Evolutionary conservation across 169 alveolate species (phyloP).

Genomic region (Cytauxzoon felis): DNA sequence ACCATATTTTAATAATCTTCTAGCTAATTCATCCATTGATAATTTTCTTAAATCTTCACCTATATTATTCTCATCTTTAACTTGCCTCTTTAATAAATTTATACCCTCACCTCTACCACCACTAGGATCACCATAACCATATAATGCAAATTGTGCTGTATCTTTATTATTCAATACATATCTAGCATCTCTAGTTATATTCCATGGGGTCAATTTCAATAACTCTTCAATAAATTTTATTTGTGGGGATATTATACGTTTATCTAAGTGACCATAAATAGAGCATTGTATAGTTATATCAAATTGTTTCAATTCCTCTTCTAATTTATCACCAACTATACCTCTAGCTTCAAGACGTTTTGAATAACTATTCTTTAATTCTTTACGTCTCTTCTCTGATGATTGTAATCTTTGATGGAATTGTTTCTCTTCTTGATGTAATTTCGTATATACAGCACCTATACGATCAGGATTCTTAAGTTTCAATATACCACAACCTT

Average conservation of each 20-base stretch:
- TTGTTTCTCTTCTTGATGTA: slow-evolving; percentile 60
- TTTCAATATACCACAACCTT: slow-evolving; percentile 69
- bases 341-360: slow-evolving; percentile 55
- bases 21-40: slow-evolving; percentile 79
- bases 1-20: slow-evolving; percentile 78
- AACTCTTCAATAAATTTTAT: slow-evolving; percentile 76
- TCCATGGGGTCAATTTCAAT: slow-evolving; percentile 81
- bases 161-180: slow-evolving; percentile 78
- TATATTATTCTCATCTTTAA: slow-evolving; percentile 23
- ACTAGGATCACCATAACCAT: slow-evolving; percentile 83
- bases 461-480: slow-evolving; percentile 64
- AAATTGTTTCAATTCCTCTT: slow-evolving; percentile 26
- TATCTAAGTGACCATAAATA: slow-evolving; percentile 51
- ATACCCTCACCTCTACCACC: slow-evolving; percentile 85
- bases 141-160: slow-evolving; percentile 75
- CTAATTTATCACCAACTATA: slow-evolving; percentile 25
- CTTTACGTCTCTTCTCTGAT: slow-evolving; percentile 23
- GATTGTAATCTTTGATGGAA: slow-evolving; percentile 16
- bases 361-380: slow-evolving; percentile 48
- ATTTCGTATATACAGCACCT: slow-evolving; percentile 21
- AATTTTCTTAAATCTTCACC: slow-evolving; percentile 82
- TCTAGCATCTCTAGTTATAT: slow-evolving; percentile 74
- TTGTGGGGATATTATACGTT: slow-evolving; percentile 14
- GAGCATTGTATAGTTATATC: slow-evolving; percentile 35
- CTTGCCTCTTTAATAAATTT: slow-evolving; percentile 70